Percentiles rank a stretch among this genome's conserved stretches.
Conservation (phyloP, 352 stramenopile species). For the Phytophthora nicotianae region DNA sequence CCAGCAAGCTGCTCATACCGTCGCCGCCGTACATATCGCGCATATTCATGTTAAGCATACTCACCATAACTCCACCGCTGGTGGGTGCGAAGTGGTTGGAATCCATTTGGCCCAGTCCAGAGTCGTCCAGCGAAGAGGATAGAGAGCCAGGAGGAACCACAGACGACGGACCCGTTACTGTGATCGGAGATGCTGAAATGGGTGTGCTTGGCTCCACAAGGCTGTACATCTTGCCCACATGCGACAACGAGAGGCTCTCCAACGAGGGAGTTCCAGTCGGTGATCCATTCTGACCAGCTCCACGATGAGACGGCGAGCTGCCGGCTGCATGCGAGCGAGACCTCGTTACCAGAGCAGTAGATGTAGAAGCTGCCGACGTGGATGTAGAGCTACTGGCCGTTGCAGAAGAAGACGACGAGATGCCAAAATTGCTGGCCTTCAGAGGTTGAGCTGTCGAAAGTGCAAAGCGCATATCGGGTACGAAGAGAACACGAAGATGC, state of each 20-base stretch:
- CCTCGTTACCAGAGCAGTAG: slow-evolving; percentile 52
- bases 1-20: slow-evolving; percentile 57
- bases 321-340: slow-evolving; percentile 27
- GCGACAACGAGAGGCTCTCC: slow-evolving; percentile 75
- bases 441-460: slow-evolving; percentile 60
- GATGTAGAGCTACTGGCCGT: slow-evolving; percentile 20
- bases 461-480: slow-evolving; percentile 70
- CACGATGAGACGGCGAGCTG: slow-evolving; percentile 31
- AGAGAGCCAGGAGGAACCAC: slow-evolving; percentile 36
- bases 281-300: slow-evolving; percentile 23
- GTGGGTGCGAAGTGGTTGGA: slow-evolving; percentile 67
- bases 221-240: slow-evolving; percentile 87
- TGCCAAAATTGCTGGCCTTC: slow-evolving; percentile 48
- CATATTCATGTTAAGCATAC: slow-evolving; percentile 83
- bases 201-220: slow-evolving; percentile 73
- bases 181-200: slow-evolving; percentile 51
- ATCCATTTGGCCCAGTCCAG: slow-evolving; percentile 50
- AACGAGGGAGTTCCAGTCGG: slow-evolving; percentile 40
- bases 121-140: slow-evolving; percentile 39
- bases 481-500: slow-evolving; percentile 61
- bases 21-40: slow-evolving; percentile 80
- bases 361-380: slow-evolving; percentile 24
- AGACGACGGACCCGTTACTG: slow-evolving; percentile 40
- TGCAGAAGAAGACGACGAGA: slow-evolving; percentile 30
- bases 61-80: slow-evolving; percentile 68